Evolutionary conservation across 805 yeast species (phyloP).

Genomic region (Wickerhamiella siamensis): DNA sequence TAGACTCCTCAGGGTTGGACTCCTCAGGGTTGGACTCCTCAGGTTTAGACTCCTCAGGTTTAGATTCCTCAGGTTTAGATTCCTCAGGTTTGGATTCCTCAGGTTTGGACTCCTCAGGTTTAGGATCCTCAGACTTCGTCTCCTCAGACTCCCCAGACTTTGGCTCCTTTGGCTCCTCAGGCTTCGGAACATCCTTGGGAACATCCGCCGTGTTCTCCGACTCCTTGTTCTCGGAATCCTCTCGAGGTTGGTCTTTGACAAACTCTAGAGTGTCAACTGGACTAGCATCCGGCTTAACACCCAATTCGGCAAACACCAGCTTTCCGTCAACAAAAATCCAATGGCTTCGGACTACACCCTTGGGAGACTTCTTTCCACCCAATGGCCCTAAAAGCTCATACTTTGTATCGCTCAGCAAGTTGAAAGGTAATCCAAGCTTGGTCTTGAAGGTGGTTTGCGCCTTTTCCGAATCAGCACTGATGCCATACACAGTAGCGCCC

Average conservation of each 20-base stretch:
- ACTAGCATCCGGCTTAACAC: constrained; percentile 32
- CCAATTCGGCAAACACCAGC: constrained; percentile 38
- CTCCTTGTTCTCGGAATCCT: not conserved
- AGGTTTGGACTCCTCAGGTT: constrained; percentile 3
- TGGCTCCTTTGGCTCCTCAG: not conserved
- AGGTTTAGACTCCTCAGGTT: not conserved
- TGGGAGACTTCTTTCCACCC: constrained; percentile 72
- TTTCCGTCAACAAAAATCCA: constrained; percentile 77
- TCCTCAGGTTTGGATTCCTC: not conserved
- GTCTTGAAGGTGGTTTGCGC: constrained; percentile 63
- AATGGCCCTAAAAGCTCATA: constrained; percentile 52
- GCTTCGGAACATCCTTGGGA: no score
- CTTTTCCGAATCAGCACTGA: constrained; percentile 68
- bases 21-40: not conserved
- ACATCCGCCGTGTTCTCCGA: not conserved
- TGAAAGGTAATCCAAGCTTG: constrained; percentile 61
- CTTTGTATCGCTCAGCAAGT: constrained; percentile 62
- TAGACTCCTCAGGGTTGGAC: not conserved
- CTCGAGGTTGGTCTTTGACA: not conserved
- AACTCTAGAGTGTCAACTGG: constrained; percentile 9
- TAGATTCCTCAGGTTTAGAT: not conserved
- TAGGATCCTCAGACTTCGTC: not conserved
- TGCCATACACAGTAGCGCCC: constrained; percentile 51
- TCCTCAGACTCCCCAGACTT: not conserved
- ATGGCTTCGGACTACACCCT: constrained; percentile 76